Percentiles rank a stretch among this genome's conserved stretches.
phyloP scores from a whole-genome alignment of 805 yeast genomes.

The Hanseniaspora vineae region DNA sequence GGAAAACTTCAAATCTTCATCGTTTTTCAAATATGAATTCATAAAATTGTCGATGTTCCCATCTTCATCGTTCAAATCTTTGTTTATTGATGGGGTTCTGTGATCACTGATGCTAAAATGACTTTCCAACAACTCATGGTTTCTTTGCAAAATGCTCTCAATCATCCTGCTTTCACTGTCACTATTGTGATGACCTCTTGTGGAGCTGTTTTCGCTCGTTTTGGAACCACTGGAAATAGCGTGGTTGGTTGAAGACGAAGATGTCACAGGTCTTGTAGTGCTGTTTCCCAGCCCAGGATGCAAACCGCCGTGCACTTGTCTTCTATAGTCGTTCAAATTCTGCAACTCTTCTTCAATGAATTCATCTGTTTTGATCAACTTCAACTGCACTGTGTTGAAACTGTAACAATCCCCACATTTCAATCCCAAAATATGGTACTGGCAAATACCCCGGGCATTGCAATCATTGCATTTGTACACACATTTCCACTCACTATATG shows the following conservation, averaged over 20 bases:
- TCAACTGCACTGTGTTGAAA: conserved; percentile 70
- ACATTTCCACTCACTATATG: conserved; percentile 64
- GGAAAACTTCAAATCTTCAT: conserved; percentile 5
- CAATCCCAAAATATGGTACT: conserved; percentile 75
- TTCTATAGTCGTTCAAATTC: not conserved
- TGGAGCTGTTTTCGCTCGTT: not conserved
- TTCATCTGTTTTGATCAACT: conserved; percentile 52
- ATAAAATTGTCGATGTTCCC: conserved; percentile 3
- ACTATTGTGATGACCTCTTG: too few relatives aligned
- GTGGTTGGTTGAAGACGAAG: not conserved
- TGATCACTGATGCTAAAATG: not conserved
- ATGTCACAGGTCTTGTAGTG: not conserved
- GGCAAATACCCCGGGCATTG: conserved; percentile 60
- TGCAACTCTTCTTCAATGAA: conserved; percentile 25
- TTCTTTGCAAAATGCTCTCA: not conserved
- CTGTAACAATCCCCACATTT: conserved; percentile 80
- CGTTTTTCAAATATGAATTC: conserved; percentile 3
- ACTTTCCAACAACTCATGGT: not conserved
- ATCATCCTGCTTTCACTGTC: not conserved
- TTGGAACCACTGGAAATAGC: not conserved
- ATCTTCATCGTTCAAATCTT: not conserved
- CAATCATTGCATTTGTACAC: conserved; percentile 78
- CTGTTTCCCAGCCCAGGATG: too few relatives aligned
- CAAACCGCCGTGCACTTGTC: not conserved
- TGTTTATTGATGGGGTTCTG: not conserved